Evolutionary conservation across 164 flowering plant species (phyloP).

Genomic region (Vitis cinerea): DNA sequence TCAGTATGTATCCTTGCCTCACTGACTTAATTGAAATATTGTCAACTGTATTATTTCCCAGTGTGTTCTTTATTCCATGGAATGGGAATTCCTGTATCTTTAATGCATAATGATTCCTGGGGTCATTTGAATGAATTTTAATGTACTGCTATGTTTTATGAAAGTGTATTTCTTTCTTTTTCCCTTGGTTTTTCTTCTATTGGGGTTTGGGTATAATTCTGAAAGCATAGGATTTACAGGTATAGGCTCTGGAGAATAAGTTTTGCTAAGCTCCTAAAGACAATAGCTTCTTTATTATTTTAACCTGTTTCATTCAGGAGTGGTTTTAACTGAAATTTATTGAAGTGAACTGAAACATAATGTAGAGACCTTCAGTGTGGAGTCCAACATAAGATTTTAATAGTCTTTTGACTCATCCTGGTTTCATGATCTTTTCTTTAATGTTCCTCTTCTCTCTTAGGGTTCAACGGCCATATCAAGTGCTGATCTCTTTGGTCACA

Average conservation of each 20-base stretch:
- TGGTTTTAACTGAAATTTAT: background rate
- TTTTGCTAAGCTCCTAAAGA: too few species aligned
- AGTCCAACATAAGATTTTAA: too few species aligned
- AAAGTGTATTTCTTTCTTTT: too few species aligned
- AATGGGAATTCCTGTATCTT: too few species aligned
- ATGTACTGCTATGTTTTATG: too few species aligned
- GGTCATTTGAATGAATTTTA: too few species aligned
- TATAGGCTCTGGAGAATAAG: too few species aligned
- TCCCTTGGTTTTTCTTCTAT: too few species aligned
- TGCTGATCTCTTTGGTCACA: slow-evolving; percentile 86
- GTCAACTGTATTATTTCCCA: background rate
- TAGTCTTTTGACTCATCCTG: background rate
- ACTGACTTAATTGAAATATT: background rate
- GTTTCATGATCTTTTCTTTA: background rate
- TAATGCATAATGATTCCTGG: too few species aligned
- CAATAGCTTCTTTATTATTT: background rate
- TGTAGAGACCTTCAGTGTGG: background rate
- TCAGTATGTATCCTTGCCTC: slow-evolving; percentile 53
- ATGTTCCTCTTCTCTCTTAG: slow-evolving; percentile 25
- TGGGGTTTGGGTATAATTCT: too few species aligned
- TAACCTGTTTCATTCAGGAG: background rate
- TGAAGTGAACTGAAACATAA: background rate
- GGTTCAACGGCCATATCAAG: slow-evolving; percentile 88
- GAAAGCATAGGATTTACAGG: too few species aligned
- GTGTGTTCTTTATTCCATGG: background rate